These are phyloP conservation scores for Sapria himalayana DNA, from an alignment of 345 rosid genomes.

Conservation along the genomic window DNA sequence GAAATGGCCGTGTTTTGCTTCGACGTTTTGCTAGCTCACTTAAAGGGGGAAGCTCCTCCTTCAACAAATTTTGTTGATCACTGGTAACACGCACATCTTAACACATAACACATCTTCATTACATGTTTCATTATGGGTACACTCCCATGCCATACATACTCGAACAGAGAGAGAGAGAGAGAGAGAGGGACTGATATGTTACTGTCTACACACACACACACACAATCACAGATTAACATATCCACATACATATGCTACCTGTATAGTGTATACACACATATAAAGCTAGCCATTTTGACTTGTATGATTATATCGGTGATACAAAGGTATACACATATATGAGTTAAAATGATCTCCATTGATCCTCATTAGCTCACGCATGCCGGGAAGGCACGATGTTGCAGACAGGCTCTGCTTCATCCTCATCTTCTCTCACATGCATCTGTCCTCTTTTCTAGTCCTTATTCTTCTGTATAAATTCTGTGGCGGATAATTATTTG, in stretches of 20 bases:
- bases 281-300: no score
- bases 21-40: slow-evolving; percentile 81
- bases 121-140: neutral
- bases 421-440: neutral
- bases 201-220: no score
- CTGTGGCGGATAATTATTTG: neutral
- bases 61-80: slow-evolving; percentile 77
- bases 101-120: neutral
- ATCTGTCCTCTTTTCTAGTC: neutral
- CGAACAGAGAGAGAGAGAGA: no score
- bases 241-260: neutral
- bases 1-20: slow-evolving; percentile 99
- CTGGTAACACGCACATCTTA: slow-evolving; percentile 31
- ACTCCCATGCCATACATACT: slow-evolving; percentile 3
- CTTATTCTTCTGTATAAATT: neutral
- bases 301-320: no score
- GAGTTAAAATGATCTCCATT: no score
- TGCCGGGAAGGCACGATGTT: no score
- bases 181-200: no score
- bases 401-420: no score
- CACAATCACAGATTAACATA: neutral
- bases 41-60: slow-evolving; percentile 62
- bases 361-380: no score
- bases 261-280: no score
- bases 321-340: no score